Conservation (phyloP, 75 land plant genomes). For the Cupressus sempervirens region DNA sequence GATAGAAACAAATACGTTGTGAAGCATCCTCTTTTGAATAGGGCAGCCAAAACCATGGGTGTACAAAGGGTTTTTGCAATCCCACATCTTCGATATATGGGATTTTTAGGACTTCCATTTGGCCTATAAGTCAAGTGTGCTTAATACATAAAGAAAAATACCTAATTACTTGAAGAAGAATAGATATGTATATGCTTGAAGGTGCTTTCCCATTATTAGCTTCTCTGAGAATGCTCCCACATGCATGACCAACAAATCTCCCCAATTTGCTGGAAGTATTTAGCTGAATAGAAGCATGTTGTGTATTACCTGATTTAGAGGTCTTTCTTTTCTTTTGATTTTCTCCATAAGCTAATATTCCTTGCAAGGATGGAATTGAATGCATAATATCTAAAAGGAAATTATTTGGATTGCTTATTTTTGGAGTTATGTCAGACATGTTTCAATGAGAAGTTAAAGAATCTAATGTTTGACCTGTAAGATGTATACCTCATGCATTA, state of each 20-base stretch:
- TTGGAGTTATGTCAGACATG: too few species aligned
- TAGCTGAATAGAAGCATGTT: conserved; percentile 12
- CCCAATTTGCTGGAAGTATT: conserved; percentile 9
- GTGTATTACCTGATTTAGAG: conserved; percentile 15
- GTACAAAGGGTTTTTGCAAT: conserved; percentile 53
- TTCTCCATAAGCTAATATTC: conserved; percentile 18
- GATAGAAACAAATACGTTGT: conserved; percentile 78
- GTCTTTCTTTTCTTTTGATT: conserved; percentile 53
- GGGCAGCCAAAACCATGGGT: too few species aligned
- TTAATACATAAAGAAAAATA: conserved; percentile 90
- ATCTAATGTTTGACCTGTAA: too few species aligned
- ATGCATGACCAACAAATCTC: conserved; percentile 38
- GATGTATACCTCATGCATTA: too few species aligned
- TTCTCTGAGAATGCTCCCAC: conserved; percentile 61
- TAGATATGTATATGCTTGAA: conserved; percentile 52
- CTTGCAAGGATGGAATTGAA: conserved; percentile 57
- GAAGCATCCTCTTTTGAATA: too few species aligned
- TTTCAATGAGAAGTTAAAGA: too few species aligned
- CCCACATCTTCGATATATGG: conserved; percentile 84
- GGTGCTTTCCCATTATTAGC: conserved; percentile 88
- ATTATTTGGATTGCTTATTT: conserved; percentile 47
- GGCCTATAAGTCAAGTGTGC: conserved; percentile 80
- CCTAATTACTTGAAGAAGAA: conserved; percentile 80
- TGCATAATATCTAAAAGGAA: conserved; percentile 47
- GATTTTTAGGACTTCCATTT: conserved; percentile 86